Percentiles rank a stretch among this genome's conserved stretches.
Evolutionary conservation across 352 stramenopile genomes (phyloP).

Genomic region (Achlya hypogyna): DNA sequence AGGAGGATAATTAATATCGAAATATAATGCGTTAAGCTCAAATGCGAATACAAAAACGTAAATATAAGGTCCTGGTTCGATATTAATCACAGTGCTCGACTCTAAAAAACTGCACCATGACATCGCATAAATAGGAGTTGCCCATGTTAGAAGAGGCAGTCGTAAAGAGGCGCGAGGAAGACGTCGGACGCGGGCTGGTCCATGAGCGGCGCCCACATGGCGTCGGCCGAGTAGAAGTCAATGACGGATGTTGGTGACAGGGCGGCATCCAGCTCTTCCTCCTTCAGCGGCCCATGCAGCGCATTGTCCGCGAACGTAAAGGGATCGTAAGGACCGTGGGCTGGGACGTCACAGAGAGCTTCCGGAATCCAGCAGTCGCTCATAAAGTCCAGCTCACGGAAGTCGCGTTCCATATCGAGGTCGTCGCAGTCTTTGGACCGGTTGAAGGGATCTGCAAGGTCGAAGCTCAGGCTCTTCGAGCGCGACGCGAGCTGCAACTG

Average conservation of each 20-base stretch:
- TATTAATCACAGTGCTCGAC: background rate
- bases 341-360: background rate
- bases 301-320: background rate
- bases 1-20: too few relatives aligned
- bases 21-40: background rate
- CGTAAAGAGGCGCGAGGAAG: background rate
- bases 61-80: background rate
- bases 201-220: background rate
- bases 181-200: background rate
- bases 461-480: background rate
- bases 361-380: conserved; percentile 4
- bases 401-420: background rate
- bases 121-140: background rate
- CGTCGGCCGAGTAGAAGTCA: background rate
- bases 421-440: too few relatives aligned
- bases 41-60: conserved; percentile 3
- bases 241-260: conserved; percentile 18
- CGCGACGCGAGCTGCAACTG: background rate
- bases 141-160: background rate
- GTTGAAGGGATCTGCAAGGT: background rate
- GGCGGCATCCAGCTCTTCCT: background rate
- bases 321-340: background rate
- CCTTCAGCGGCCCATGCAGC: background rate
- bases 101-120: background rate
- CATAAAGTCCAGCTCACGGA: conserved; percentile 6